These are phyloP conservation scores for Thozetella sp. DNA, from an alignment of 495 filamentous ascomycete genomes.

Conservation along the genomic window DNA sequence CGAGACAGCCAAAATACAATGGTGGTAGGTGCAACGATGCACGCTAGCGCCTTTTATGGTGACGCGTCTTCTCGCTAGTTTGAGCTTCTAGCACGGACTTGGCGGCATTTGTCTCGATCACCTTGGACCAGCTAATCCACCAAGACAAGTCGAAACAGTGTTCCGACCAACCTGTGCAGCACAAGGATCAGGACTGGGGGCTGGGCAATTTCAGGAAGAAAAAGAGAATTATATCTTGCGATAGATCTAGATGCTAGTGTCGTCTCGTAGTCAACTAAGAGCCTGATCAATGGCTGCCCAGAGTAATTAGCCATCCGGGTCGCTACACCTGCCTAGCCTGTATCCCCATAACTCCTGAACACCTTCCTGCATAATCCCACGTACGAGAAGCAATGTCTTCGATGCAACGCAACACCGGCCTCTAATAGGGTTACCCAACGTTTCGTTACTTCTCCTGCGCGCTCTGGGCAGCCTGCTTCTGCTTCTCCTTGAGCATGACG, in stretches of 20 bases:
- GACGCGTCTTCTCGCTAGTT: no score
- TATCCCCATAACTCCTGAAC: not conserved
- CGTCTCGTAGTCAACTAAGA: not conserved
- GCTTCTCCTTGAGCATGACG: conserved; percentile 45
- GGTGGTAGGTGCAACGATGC: no score
- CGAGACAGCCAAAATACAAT: no score
- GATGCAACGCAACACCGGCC: not conserved
- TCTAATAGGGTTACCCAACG: not conserved
- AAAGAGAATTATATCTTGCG: not conserved
- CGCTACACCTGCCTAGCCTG: not conserved
- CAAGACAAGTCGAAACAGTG: no score
- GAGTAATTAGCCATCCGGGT: not conserved
- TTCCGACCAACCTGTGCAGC: no score
- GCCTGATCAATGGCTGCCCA: not conserved
- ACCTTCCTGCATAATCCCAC: not conserved
- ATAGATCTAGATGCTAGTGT: not conserved
- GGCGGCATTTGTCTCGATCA: no score
- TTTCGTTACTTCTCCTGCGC: conserved; percentile 1
- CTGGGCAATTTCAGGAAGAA: not conserved
- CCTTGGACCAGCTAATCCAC: no score
- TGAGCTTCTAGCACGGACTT: no score
- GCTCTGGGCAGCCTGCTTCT: conserved; percentile 12
- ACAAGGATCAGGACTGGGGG: no score
- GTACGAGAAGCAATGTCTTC: not conserved
- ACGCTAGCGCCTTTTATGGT: no score